These are phyloP conservation scores for Suillus cothurnatus DNA, from an alignment of 768 basidiomycete genomes.

Conservation along the genomic window DNA sequence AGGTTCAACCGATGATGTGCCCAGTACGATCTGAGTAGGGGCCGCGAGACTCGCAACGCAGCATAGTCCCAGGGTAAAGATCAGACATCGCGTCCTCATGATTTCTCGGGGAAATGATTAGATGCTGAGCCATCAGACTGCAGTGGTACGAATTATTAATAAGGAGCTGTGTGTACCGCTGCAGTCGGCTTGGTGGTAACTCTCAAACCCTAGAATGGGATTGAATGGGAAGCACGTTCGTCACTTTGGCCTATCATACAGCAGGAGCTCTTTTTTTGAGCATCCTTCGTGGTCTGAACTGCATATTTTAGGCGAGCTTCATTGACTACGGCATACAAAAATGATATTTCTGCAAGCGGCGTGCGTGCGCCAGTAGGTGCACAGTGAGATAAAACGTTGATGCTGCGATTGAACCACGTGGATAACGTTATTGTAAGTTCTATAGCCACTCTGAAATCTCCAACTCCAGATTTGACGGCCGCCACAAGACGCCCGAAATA, in stretches of 20 bases:
- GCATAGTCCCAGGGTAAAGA: constrained; percentile 11
- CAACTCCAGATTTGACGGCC: no score
- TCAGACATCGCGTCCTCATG: constrained; percentile 4
- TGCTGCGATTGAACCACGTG: no score
- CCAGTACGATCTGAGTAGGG: constrained; percentile 46
- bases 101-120: background rate
- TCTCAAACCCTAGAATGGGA: background rate
- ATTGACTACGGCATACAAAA: background rate
- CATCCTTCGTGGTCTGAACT: background rate
- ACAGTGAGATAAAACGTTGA: background rate
- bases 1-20: constrained; percentile 16
- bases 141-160: constrained; percentile 6
- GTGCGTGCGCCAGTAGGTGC: background rate
- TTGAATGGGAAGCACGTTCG: background rate
- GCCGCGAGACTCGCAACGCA: constrained; percentile 23
- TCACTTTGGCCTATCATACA: background rate
- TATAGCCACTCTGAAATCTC: no score
- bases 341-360: background rate
- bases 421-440: no score
- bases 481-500: no score
- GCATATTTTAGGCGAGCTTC: background rate
- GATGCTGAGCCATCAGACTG: background rate
- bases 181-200: background rate
- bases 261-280: background rate
- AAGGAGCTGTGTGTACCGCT: background rate